Evolutionary conservation across 2,329 filamentous ascomycete genomes (phyloP), one percentile per base, ranked within the genome.

Genomic region (Ophiosphaerella korrae): DNA sequence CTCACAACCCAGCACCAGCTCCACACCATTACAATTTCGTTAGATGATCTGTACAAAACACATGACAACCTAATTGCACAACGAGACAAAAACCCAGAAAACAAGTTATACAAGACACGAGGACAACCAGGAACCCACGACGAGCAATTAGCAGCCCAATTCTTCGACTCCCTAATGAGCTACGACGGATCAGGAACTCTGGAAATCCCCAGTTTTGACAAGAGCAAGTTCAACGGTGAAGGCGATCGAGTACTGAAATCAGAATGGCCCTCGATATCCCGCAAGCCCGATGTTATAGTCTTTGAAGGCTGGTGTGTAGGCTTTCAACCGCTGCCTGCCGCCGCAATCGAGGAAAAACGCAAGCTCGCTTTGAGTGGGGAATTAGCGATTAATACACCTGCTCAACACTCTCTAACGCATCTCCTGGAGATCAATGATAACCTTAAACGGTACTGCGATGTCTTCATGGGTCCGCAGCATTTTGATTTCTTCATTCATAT

Each of bases 241-340:
- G 92, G 92, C 18, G 91, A 96, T 74, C 86, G 92, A 42, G 78
- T 83, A 1, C 83, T 87, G 0, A 74, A 82, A 49, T 75, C 74
- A 9, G 67, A 80, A 40, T 95, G 91, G 89, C 75, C 80, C 23
- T 66, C 67, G 12, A 80, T 88, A 52, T 84, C 85, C 58, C 74
- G 70, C 2, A 77, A 73, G n/a, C 74, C 84, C 2, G 79, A 82
- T 44, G 84, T 93, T 6, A 81, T 96, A 18, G 84, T 96, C 44
- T 86, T 96, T 57, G 92, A 97, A 73, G 92, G 92, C 14, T 96
- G 92, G 92, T 94, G 88, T 71, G 85, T 96, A 11, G 92, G 91
- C 2, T 96, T 96, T 75, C 84, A 86, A 5, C 74, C 88, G 0
- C 73, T 92, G 11, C 63, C 75, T n/a, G 78, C 81, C 5, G 70